Evolutionary conservation across 768 basidiomycete species (phyloP), one percentile per base, ranked within the genome.

Genomic region (Lyophyllum semitale): DNA sequence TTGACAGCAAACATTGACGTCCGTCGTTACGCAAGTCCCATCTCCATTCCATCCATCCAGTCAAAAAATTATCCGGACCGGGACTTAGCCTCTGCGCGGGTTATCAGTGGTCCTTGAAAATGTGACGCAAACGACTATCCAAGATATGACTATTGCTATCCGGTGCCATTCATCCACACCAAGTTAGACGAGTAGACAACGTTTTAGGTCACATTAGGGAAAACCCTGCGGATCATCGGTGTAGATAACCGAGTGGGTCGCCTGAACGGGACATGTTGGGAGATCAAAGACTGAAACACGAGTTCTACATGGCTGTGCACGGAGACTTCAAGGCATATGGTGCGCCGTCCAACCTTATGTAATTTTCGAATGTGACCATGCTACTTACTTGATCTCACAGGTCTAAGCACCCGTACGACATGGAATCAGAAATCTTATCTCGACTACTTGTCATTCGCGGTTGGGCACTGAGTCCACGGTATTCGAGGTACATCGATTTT

Each of bases 301-400:
- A 54, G 3, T 35, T 32, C 32, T 18, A n/a, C 41, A 59, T 53
- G 59, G 59, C 59, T 59, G 55, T 59, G 59, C 59, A 38, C 44
- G 53, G 44, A 44, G 54, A 18, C 42, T 40, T 27, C 22, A 33
- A 20, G 18, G 37, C 32, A 53, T 12, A 49, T 25, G 41, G 32
- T 53, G 51, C 52, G 51, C 44, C 22, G 33, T 42, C 25, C 47
- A 48, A 43, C 29, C 20, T 43, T 43, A n/a, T n/a, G n/a, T n/a
- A 50, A 51, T 23, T 8, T 37, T 48, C n/a, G 5, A 26, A 33
- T 40, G 17, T 9, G 25, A 18, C 22, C 45, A 11, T 2, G 17
- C 41, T 43, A 30, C 37, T 35, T 38, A 37, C 22, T n/a, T 48
- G 38, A 37, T 48, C 35, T 41, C 43, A 18, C 45, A 44, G 52